phyloP scores from a whole-genome alignment of 768 basidiomycete genomes.

The Candolleomyces efflorescens region DNA sequence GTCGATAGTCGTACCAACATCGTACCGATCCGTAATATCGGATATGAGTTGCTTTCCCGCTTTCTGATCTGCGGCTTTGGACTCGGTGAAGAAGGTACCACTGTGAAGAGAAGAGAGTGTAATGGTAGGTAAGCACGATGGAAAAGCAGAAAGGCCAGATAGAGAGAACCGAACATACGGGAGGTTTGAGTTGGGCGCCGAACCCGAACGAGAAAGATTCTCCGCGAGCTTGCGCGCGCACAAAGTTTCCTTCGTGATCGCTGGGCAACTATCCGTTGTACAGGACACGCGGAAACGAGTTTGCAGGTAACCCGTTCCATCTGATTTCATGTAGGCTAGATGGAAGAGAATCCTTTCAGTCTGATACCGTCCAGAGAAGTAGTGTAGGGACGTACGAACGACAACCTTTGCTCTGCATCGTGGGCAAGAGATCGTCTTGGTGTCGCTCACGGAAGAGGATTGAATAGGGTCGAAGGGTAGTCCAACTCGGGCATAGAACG shows the following conservation, averaged over 20 bases:
- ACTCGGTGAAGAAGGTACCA: not conserved
- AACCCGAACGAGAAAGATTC: slow-evolving; percentile 28
- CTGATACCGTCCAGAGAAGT: too few relatives aligned
- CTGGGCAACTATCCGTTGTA: slow-evolving; percentile 22
- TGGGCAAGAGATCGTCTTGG: not conserved
- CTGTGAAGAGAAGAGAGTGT: too few relatives aligned
- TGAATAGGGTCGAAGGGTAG: not conserved
- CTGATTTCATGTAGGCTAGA: slow-evolving; percentile 35
- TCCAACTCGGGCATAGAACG: not conserved
- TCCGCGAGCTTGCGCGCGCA: slow-evolving; percentile 38
- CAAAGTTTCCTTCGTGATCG: slow-evolving; percentile 38
- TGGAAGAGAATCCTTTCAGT: too few relatives aligned
- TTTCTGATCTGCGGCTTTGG: not conserved
- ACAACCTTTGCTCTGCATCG: not conserved
- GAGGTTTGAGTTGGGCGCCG: slow-evolving; percentile 10
- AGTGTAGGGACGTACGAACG: not conserved
- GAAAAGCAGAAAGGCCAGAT: not conserved
- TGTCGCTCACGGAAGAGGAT: not conserved
- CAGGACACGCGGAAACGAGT: slow-evolving; percentile 34
- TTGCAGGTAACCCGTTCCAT: slow-evolving; percentile 47
- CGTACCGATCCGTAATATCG: not conserved
- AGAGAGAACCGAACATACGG: not conserved
- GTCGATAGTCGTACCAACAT: not conserved
- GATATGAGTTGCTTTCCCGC: not conserved
- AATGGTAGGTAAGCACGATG: too few relatives aligned